Percentiles rank a stretch among this genome's conserved stretches.
These are phyloP conservation scores for Neocatenulostroma microsporum DNA, from an alignment of 2,329 filamentous ascomycete genomes.

Conservation along the genomic window DNA sequence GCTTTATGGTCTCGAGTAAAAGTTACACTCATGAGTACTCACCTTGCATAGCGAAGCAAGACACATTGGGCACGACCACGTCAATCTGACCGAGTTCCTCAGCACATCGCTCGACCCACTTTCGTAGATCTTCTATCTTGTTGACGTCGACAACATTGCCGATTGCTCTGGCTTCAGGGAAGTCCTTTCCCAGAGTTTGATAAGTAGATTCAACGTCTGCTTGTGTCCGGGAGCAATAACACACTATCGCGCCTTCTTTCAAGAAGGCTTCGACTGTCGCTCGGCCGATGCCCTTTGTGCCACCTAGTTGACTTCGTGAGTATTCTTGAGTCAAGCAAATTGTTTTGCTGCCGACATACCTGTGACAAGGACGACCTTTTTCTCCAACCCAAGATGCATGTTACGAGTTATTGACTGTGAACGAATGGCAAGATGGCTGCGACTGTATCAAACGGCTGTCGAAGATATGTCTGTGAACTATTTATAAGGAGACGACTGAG, in stretches of 20 bases:
- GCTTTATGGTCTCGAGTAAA: no score
- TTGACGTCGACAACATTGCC: conserved; percentile 23
- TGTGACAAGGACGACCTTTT: conserved; percentile 31
- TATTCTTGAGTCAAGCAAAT: neutral
- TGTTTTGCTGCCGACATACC: conserved; percentile 20
- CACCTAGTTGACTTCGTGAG: conserved; percentile 15
- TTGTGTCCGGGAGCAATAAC: conserved; percentile 25
- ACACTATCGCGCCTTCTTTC: conserved; percentile 25
- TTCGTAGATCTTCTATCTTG: conserved; percentile 11
- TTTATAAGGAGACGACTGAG: no score
- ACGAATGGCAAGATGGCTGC: no score
- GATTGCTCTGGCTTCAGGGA: conserved; percentile 15
- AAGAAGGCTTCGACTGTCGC: conserved; percentile 23
- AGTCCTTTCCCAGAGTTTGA: conserved; percentile 12
- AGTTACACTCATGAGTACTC: no score
- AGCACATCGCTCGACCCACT: conserved; percentile 19
- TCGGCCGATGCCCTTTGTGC: conserved; percentile 27
- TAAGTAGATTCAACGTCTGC: conserved; percentile 17
- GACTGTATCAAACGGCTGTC: no score
- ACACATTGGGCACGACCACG: conserved; percentile 26
- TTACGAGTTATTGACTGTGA: no score
- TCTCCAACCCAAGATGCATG: conserved; percentile 31
- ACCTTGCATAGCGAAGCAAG: conserved; percentile 23
- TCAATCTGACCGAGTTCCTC: conserved; percentile 20
- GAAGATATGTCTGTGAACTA: no score